phyloP scores from a whole-genome alignment of 805 yeast species.

The Lachancea quebecensis region DNA sequence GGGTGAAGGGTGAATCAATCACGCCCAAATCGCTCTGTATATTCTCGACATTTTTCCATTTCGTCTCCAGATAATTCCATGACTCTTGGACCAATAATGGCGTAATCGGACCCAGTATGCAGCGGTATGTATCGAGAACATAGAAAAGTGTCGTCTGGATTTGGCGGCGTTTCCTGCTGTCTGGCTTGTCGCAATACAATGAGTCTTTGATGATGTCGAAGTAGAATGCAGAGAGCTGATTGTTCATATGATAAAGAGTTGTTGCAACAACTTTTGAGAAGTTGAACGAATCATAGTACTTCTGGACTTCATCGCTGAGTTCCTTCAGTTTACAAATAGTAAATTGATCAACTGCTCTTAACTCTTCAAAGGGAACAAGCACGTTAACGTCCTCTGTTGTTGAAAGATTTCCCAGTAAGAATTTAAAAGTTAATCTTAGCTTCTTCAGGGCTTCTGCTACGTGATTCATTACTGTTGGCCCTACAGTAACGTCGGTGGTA shows the following conservation, averaged over 20 bases:
- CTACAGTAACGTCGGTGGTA: slow-evolving; percentile 69
- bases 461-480: slow-evolving; percentile 63
- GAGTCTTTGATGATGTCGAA: slow-evolving; percentile 83
- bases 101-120: slow-evolving; percentile 68
- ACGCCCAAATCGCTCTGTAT: slow-evolving; percentile 9
- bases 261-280: slow-evolving; percentile 66
- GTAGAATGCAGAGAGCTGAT: slow-evolving; percentile 71
- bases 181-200: slow-evolving; percentile 59
- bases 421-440: slow-evolving; percentile 72
- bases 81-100: slow-evolving; percentile 86
- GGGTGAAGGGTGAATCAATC: slow-evolving; percentile 9
- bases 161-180: slow-evolving; percentile 33
- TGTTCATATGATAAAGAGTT: slow-evolving; percentile 64
- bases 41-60: slow-evolving; percentile 17
- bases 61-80: slow-evolving; percentile 54
- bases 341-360: slow-evolving; percentile 52
- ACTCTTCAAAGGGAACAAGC: slow-evolving; percentile 34
- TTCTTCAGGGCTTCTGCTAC: slow-evolving; percentile 79
- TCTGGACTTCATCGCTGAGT: slow-evolving; percentile 38
- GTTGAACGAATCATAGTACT: slow-evolving; percentile 49
- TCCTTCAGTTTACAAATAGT: slow-evolving; percentile 48
- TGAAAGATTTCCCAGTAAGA: slow-evolving; percentile 69
- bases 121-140: slow-evolving; percentile 54
- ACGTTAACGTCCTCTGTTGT: slow-evolving; percentile 30
- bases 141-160: slow-evolving; percentile 61